Conservation (phyloP, 306 rosid genomes). For the Sphenostylis stenocarpa region DNA sequence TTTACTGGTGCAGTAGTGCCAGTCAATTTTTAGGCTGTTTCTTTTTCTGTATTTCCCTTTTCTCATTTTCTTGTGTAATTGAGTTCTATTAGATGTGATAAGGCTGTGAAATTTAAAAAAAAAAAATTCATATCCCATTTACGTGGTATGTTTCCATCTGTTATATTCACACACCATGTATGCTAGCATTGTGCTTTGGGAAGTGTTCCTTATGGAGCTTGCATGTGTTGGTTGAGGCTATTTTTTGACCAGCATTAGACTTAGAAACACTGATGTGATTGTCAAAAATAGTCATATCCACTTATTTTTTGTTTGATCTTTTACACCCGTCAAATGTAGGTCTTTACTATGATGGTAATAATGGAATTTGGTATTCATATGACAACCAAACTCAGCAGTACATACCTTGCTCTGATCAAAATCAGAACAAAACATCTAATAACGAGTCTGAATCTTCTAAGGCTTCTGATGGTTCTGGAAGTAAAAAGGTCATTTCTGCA, state of each 20-base stretch:
- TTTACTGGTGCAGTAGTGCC: neutral
- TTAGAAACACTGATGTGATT: neutral
- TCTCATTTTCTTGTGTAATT: neutral
- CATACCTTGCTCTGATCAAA: constrained; percentile 81
- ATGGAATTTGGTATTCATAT: constrained; percentile 88
- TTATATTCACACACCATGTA: neutral
- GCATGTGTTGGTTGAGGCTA: constrained; percentile 12
- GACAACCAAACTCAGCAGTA: constrained; percentile 82
- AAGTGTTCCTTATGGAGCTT: constrained; percentile 22
- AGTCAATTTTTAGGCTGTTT: neutral
- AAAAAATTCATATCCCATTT: neutral
- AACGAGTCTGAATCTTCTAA: constrained; percentile 62
- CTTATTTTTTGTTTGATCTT: constrained; percentile 10
- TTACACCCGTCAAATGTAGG: constrained; percentile 47
- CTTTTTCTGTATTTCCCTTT: neutral
- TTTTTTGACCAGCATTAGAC: neutral
- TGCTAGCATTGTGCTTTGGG: neutral
- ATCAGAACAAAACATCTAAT: constrained; percentile 57
- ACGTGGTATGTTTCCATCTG: neutral
- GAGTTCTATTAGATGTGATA: neutral
- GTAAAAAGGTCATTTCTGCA: constrained; percentile 86
- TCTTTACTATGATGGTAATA: constrained; percentile 88
- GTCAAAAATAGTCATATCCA: neutral
- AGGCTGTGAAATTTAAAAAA: constrained; percentile 4
- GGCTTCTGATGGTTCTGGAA: constrained; percentile 61